phyloP scores from a whole-genome alignment of 2,329 filamentous ascomycete species.

The Colletotrichum orbiculare region DNA sequence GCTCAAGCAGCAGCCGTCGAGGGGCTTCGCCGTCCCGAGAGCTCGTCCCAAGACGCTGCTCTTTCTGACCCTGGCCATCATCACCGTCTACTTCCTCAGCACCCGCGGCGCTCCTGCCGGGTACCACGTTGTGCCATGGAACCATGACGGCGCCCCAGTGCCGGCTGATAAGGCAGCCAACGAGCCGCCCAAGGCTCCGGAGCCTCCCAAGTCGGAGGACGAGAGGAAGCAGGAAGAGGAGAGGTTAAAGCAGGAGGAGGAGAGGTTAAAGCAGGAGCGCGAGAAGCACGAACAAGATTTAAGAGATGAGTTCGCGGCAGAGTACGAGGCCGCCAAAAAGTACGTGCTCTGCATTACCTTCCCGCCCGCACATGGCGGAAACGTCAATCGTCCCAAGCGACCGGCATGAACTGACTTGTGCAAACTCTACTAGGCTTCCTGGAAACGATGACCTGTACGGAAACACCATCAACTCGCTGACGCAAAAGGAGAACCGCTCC shows the following conservation, averaged over 20 bases:
- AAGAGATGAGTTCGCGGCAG: conserved; percentile 44
- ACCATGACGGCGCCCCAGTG: conserved; percentile 21
- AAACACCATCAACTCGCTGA: conserved; percentile 62
- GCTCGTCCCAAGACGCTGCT: conserved; percentile 56
- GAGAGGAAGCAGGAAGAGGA: conserved; percentile 34
- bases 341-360: conserved; percentile 44
- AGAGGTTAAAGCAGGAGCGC: conserved; percentile 26
- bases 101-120: conserved; percentile 49
- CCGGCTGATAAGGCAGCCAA: conserved; percentile 12
- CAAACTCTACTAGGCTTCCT: conserved; percentile 48
- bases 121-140: conserved; percentile 50
- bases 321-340: conserved; percentile 53
- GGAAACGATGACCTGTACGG: conserved; percentile 66
- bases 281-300: conserved; percentile 45
- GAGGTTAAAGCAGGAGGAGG: conserved; percentile 22
- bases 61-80: conserved; percentile 51
- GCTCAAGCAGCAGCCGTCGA: conserved; percentile 38
- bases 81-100: conserved; percentile 57
- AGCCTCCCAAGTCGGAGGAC: conserved; percentile 34
- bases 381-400: conserved; percentile 19
- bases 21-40: conserved; percentile 43
- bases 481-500: conserved; percentile 51
- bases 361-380: conserved; percentile 18
- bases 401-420: conserved; percentile 19
- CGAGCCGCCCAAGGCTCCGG: conserved; percentile 8